Base-by-base conservation (phyloP, 2,329 filamentous ascomycete genomes). In the Dryadomyces quercus-mongolicae region DNA sequence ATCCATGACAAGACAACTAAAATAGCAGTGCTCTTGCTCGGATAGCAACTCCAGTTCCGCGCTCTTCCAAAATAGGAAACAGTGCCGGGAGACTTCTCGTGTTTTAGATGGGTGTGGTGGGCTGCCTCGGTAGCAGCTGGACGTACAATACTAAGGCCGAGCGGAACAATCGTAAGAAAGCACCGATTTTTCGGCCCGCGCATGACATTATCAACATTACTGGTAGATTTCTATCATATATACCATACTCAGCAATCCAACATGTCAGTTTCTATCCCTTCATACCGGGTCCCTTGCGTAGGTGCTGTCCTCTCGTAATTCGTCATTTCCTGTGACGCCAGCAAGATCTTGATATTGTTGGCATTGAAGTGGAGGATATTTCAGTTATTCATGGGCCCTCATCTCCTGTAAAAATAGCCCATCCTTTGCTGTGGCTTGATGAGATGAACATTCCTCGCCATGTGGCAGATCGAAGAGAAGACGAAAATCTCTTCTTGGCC, bases 131-230 rank as follows among this genome's bases (percentile, higher is more conserved):
- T 40, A 42, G 36, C 49, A 18, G 18, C 53, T n/a, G 18, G 40
- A 20, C n/a, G 54, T 20, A 55, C 54, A 55, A 55, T 55, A 53
- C 54, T 47, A 55, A 55, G 34, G 25, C 25, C 8, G 44, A 5
- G 6, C 20, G 44, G 50, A 31, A 55, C 54, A 55, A 55, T 55
- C 34, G 18, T 50, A 49, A 53, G 25, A 50, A 38, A 44, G 16
- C 13, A 13, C 36, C 8, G 8, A 4, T 31, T 31, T 31, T 31
- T 31, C 4, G 25, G 36, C 8, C 4, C 3, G 15, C 10, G 36
- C 6, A 13, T 40, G 15, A 12, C 36, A 40, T 3, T 16, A 3
- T 40, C 36, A 12, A 12, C 8, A 40, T 40, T 12, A 40, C 15
- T 3, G 13, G 5, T 9, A n/a, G n/a, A 2, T 3, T n/a, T 44